A percentile compares a stretch with the other conserved stretches of the same genome.
Evolutionary conservation across 345 rosid species (phyloP).

Genomic region (Eucalyptus melliodora): DNA sequence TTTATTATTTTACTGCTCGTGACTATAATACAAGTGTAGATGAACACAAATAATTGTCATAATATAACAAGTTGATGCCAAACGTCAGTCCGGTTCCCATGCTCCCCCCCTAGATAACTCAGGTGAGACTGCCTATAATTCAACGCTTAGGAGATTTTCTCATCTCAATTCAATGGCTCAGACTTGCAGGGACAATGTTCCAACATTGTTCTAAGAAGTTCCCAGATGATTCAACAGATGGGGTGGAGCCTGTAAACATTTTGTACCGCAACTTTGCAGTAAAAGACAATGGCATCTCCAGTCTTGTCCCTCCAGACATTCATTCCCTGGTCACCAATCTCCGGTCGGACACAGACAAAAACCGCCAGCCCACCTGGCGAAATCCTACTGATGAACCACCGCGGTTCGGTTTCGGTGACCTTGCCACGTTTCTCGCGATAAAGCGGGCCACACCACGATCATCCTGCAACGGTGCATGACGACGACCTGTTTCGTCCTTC

Average conservation of each 20-base stretch:
- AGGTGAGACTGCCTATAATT: neutral
- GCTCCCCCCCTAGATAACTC: neutral
- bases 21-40: neutral
- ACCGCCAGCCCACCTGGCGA: conserved; percentile 1
- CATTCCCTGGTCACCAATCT: neutral
- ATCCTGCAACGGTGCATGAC: neutral
- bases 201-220: neutral
- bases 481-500: neutral
- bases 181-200: neutral
- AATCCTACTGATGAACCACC: neutral
- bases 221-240: neutral
- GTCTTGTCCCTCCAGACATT: neutral
- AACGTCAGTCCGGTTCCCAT: neutral
- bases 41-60: neutral
- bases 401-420: no score
- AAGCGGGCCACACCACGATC: neutral
- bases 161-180: neutral
- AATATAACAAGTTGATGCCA: neutral
- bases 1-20: neutral
- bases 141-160: neutral
- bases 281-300: neutral
- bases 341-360: neutral
- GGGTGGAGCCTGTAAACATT: neutral
- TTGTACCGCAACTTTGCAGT: neutral
- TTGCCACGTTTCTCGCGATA: neutral